Base-by-base conservation (phyloP, 78 protist genomes). In the Chrysochromulina tobinii region DNA sequence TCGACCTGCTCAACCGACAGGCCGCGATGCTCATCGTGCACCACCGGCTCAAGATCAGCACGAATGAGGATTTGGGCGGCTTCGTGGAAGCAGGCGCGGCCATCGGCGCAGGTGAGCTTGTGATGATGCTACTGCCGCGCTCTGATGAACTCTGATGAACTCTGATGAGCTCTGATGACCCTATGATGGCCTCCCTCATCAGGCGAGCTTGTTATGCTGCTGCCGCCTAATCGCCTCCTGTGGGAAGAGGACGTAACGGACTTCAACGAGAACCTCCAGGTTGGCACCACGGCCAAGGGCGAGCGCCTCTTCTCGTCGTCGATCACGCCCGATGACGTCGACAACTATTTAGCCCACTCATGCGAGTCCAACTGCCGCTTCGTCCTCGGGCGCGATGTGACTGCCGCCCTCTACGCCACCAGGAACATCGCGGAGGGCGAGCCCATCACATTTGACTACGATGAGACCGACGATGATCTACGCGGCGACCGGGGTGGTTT, bases 1-100 rank as follows among this genome's bases (percentile, higher is more conserved):
- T 75, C 38, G 84, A 75, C 58, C 57, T 75, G 57, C 57, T 75
- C 58, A 75, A 75, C 84, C 18, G 84, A n/a, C 84, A 75, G 58
- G 84, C 84, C 11, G 81, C 81, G 53, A 53, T 25, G 48, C 81
- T 72, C 53, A 25, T 72, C 81, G n/a, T 53, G 81, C 81, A 72
- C 54, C 51, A 38, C 53, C 81, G 53, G 81, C 81, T 38, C 17
- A 1, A 3, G 17, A 23, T 72, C 38, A 38, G 38, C 38, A 38
- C 38, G 38, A 38, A 38, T 38, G 38, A 38, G 38, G 38, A 38
- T 38, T 38, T 38, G 38, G 38, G 38, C 38, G 38, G 38, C 38
- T 38, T 38, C 38, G 38, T 38, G 38, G 38, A 38, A 38, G 38
- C 38, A 38, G 38, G 38, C 38, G 38, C 38, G 38, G 38, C 38